A percentile compares a stretch with the other conserved stretches of the same genome.
Evolutionary conservation across 331 rosid species (phyloP).

Genomic region (Quercus tomentella): DNA sequence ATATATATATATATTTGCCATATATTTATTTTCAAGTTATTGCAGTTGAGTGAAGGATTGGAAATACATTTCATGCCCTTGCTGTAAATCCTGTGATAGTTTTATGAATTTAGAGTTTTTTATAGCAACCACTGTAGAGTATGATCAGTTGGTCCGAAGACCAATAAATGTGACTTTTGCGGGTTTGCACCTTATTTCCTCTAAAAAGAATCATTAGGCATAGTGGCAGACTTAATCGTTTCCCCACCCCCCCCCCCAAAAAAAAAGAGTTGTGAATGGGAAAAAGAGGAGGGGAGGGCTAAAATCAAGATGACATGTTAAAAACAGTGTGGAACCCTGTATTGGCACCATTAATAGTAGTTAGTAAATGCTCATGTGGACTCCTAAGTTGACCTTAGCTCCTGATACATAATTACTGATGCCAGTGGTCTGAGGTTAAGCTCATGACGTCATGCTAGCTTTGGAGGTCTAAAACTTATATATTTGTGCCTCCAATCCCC

Average conservation of each 20-base stretch:
- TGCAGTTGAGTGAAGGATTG: not conserved
- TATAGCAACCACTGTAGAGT: not conserved
- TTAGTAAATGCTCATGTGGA: not conserved
- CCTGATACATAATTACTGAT: not conserved
- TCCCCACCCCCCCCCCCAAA: no score
- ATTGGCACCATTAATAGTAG: not conserved
- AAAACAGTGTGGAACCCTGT: not conserved
- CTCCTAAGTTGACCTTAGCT: not conserved
- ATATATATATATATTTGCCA: no score
- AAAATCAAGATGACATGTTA: not conserved
- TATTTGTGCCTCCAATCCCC: not conserved
- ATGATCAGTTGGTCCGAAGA: not conserved
- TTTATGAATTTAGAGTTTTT: not conserved
- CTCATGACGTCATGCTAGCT: not conserved
- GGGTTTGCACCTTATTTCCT: not conserved
- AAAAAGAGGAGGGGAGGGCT: not conserved
- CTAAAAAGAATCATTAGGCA: not conserved
- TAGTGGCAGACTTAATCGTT: not conserved
- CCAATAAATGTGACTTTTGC: not conserved
- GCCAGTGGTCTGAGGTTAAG: not conserved
- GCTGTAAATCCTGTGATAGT: not conserved
- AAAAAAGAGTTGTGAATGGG: not conserved
- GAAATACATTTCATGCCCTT: not conserved
- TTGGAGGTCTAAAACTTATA: no score
- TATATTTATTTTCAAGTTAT: not conserved